These are phyloP conservation scores for Rhodamnia argentea DNA, from an alignment of 345 rosid species.

Conservation along the genomic window DNA sequence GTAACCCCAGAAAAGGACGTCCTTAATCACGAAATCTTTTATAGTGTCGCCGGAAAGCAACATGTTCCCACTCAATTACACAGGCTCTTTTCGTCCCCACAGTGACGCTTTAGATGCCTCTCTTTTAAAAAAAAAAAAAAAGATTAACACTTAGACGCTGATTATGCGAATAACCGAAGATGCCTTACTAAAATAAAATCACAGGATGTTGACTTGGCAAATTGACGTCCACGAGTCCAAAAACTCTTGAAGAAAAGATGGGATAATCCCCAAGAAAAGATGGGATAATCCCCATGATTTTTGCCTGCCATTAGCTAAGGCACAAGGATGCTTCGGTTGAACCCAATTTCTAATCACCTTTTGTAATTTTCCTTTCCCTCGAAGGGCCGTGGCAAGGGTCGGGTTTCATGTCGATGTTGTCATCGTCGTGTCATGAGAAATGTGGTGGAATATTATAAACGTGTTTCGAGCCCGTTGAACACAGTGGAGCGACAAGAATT, in stretches of 20 bases:
- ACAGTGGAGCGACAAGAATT: background rate
- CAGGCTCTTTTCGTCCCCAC: background rate
- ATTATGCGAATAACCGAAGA: background rate
- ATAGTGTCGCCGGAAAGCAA: background rate
- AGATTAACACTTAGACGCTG: background rate
- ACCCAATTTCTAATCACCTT: background rate
- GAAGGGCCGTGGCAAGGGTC: background rate
- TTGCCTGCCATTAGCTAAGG: background rate
- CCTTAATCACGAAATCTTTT: background rate
- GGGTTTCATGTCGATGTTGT: background rate
- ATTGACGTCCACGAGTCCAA: background rate
- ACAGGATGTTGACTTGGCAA: background rate
- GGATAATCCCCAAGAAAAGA: background rate
- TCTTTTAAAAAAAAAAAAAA: too few relatives aligned
- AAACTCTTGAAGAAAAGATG: background rate
- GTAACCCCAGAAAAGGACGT: background rate
- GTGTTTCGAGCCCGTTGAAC: background rate
- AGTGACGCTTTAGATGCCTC: background rate
- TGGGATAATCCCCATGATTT: background rate
- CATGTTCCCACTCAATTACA: background rate
- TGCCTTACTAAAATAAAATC: background rate
- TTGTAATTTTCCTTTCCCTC: background rate
- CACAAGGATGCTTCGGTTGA: background rate
- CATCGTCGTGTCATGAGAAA: background rate
- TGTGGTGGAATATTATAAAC: background rate